A percentile compares a stretch with the other conserved stretches of the same genome.
These are phyloP conservation scores for Stagonosporopsis rhizophila DNA, from an alignment of 2,329 filamentous ascomycete genomes.

Conservation along the genomic window DNA sequence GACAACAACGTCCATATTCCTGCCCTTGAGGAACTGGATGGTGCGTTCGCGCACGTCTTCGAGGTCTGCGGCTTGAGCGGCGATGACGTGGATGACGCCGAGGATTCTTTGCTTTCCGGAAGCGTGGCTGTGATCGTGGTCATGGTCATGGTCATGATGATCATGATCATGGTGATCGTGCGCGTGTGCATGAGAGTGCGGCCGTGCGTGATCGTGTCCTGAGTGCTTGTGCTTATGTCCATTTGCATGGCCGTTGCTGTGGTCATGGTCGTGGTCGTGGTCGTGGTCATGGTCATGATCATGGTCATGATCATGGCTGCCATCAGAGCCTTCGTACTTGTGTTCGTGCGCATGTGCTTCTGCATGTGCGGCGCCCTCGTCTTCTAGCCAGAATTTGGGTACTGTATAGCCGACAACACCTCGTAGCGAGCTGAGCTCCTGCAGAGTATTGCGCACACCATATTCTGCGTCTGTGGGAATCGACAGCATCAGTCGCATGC, in stretches of 20 bases:
- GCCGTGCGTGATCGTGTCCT: conserved; percentile 35
- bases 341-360: conserved; percentile 53
- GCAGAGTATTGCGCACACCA: conserved; percentile 81
- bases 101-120: conserved; percentile 62
- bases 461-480: conserved; percentile 88
- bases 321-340: conserved; percentile 33
- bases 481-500: conserved; percentile 81
- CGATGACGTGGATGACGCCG: conserved; percentile 86
- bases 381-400: conserved; percentile 92
- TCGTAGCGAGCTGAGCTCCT: conserved; percentile 79
- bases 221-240: conserved; percentile 47
- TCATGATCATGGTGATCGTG: conserved; percentile 39
- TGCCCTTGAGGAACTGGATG: conserved; percentile 70
- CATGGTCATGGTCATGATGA: conserved; percentile 38
- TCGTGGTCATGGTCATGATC: conserved; percentile 33
- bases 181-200: conserved; percentile 41
- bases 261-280: conserved; percentile 34
- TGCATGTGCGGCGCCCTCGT: conserved; percentile 57
- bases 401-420: conserved; percentile 87
- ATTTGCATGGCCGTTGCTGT: conserved; percentile 43
- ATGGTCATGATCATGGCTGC: conserved; percentile 36
- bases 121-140: conserved; percentile 45
- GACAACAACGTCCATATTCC: conserved; percentile 81
- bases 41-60: conserved; percentile 87
- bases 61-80: conserved; percentile 72